phyloP scores from a whole-genome alignment of 805 yeast genomes.

The Candida qinlingensis region DNA sequence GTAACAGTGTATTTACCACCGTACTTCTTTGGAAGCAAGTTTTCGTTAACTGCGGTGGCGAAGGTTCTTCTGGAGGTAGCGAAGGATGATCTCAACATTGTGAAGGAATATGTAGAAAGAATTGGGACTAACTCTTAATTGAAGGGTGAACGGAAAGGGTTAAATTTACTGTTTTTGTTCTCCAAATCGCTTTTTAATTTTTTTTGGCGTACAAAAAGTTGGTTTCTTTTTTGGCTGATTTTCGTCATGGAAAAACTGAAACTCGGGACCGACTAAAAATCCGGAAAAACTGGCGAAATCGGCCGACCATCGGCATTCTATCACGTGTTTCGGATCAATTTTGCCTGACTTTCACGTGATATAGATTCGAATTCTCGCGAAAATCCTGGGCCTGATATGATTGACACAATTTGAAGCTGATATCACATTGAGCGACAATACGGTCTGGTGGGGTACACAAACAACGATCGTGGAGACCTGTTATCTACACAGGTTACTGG shows the following conservation, averaged over 20 bases:
- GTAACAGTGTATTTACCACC: slow-evolving; percentile 95
- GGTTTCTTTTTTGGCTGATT: no score
- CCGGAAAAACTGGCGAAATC: not conserved
- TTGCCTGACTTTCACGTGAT: not conserved
- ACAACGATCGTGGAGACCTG: no score
- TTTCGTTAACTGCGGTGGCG: slow-evolving; percentile 55
- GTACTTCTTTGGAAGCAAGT: slow-evolving; percentile 78
- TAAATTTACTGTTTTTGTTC: not conserved
- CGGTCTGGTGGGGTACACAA: no score
- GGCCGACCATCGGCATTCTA: not conserved
- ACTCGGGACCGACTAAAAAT: slow-evolving; percentile 1
- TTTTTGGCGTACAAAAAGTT: not conserved
- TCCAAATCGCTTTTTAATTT: not conserved
- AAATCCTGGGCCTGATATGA: not conserved
- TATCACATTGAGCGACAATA: no score
- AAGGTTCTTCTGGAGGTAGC: slow-evolving; percentile 30
- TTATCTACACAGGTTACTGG: no score
- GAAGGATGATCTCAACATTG: slow-evolving; percentile 29
- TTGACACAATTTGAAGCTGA: not conserved
- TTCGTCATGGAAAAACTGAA: not conserved
- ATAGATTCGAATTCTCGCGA: not conserved
- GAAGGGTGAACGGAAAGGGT: not conserved
- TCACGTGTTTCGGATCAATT: no score
- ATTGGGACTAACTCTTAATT: not conserved
- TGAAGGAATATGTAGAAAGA: not conserved